Evolutionary conservation across 2,329 filamentous ascomycete genomes (phyloP).

Genomic region (Monosporascus sp.): DNA sequence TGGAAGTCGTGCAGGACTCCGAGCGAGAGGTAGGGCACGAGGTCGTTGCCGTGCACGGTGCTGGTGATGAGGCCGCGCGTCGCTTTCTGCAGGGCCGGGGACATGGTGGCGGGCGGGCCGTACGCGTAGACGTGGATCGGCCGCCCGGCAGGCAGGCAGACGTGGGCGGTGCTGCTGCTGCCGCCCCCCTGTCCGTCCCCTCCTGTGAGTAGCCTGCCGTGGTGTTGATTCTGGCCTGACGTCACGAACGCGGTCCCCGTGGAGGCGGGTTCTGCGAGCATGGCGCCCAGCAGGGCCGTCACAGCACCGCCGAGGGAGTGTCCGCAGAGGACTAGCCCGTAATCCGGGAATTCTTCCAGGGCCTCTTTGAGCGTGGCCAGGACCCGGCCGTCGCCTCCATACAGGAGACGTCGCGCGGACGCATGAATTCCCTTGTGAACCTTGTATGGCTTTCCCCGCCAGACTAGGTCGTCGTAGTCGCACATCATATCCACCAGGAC

Average conservation of each 20-base stretch:
- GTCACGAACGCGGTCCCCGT: constrained; percentile 58
- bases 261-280: constrained; percentile 60
- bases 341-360: constrained; percentile 61
- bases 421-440: constrained; percentile 73
- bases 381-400: constrained; percentile 62
- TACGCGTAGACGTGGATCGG: constrained; percentile 78
- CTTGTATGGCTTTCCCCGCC: constrained; percentile 60
- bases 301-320: constrained; percentile 68
- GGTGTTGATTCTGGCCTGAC: constrained; percentile 44
- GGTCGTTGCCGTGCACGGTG: constrained; percentile 65
- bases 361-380: constrained; percentile 61
- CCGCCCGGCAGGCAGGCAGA: constrained; percentile 59
- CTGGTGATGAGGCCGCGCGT: constrained; percentile 72
- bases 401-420: constrained; percentile 62
- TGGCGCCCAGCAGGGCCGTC: constrained; percentile 63
- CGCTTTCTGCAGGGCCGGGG: constrained; percentile 60
- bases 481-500: constrained; percentile 70
- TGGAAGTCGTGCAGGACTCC: constrained; percentile 72
- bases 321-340: constrained; percentile 64
- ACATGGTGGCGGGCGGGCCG: constrained; percentile 69
- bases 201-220: constrained; percentile 33
- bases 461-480: constrained; percentile 61
- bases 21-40: constrained; percentile 69
- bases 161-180: constrained; percentile 14
- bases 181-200: neutral